Base-by-base conservation (phyloP, 2,329 filamentous ascomycete species). In the Fusarium euwallaceae region DNA sequence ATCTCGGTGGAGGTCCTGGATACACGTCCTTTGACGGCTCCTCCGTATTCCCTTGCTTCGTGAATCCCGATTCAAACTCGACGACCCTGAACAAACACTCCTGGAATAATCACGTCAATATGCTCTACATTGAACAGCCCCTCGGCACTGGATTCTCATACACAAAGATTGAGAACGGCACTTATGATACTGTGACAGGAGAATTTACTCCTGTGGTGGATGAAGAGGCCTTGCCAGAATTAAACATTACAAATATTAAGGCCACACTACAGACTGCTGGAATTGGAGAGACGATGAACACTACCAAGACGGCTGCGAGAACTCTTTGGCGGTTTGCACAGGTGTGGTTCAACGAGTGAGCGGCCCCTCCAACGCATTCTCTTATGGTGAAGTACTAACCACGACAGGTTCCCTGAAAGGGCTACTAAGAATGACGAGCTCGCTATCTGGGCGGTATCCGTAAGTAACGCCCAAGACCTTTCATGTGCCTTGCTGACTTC, bases 101-200 rank as follows among this genome's bases (percentile, higher is more conserved):
- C 16, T 92, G 90, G 90, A 90, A 92, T 79, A 85, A 82, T 20
- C 77, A 79, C 61, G 82, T 82, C 55, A 85, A 85, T 66, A 83
- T 85, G 80, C 81, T 90, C 20, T 90, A 87, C 80, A 86, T 90
- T 62, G 86, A 87, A 76, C 85, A 86, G 87, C 91, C 90, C 11
- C 90, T 90, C 64, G 90, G 93, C 80, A 88, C 93, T 39, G 88
- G 89, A 16, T 90, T 92, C 74, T 92, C 90, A 2, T 90, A 88
- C 78, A 69, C 66, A 5, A 63, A 61, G 2, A 16, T 61, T 6
- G 24, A 55, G 8, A 92, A 93, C 76, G 87, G 88, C 8, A 90
- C 90, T 3, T 79, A 90, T 29, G 84, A 90, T 72, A 79, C 88
- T 22, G 71, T 87, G 36, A 83, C 81, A 1, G 80, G 81, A 29